Conservation (phyloP, 2,329 filamentous ascomycete species). For the Epichloe gansuensis region DNA sequence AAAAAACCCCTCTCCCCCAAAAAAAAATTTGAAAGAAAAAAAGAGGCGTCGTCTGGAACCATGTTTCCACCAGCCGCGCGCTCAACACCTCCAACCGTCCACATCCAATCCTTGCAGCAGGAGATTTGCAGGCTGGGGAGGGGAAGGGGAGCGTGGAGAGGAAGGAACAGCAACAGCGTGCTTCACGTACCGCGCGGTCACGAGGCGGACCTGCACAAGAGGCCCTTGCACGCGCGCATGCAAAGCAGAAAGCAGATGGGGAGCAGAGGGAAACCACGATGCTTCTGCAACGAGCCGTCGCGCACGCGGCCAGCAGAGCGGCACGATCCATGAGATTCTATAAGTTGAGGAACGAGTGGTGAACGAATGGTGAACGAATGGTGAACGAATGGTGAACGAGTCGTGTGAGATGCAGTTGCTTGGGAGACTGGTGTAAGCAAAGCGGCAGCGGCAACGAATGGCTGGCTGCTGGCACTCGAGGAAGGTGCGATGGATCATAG, state of each 20-base stretch:
- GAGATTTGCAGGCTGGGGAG: neutral
- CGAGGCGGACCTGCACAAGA: neutral
- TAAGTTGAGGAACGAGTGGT: neutral
- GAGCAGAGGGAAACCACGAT: neutral
- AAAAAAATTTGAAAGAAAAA: no score
- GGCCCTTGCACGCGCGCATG: constrained; percentile 1
- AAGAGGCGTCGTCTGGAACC: neutral
- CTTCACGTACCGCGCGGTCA: constrained; percentile 13
- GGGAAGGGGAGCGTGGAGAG: no score
- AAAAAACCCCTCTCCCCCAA: no score
- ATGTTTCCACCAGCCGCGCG: neutral
- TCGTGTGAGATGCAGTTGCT: neutral
- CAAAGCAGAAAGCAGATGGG: neutral
- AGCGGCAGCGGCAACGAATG: neutral
- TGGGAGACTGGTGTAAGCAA: neutral
- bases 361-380: neutral
- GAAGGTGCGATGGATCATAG: neutral
- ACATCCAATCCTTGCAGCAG: constrained; percentile 2
- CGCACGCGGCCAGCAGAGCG: neutral
- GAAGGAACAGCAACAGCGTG: neutral
- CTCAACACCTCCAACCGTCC: neutral
- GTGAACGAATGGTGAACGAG: neutral
- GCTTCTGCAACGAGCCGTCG: neutral
- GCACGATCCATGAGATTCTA: neutral
- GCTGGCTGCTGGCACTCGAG: neutral